These are phyloP conservation scores for Cyberlindnera maclurae DNA, from an alignment of 805 yeast genomes.

Conservation along the genomic window DNA sequence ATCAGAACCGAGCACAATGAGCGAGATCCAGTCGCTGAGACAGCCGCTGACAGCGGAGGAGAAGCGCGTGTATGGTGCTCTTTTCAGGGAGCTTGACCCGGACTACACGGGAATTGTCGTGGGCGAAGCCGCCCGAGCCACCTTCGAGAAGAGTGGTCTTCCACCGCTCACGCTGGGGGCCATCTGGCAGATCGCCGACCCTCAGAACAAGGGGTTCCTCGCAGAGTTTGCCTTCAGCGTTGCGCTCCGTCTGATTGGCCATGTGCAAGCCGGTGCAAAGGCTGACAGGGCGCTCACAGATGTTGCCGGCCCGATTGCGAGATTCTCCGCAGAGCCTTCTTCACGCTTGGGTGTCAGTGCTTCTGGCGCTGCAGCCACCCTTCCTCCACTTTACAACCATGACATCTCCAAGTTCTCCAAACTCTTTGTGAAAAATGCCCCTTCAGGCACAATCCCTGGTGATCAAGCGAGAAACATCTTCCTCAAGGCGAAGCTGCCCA, in stretches of 20 bases:
- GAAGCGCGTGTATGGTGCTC: constrained; percentile 59
- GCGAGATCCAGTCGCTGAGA: constrained; percentile 13
- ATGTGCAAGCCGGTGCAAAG: constrained; percentile 67
- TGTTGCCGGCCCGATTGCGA: constrained; percentile 57
- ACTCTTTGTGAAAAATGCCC: constrained; percentile 65
- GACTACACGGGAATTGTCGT: constrained; percentile 76
- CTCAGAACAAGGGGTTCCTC: constrained; percentile 77
- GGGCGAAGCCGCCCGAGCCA: constrained; percentile 77
- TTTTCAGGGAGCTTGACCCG: constrained; percentile 74
- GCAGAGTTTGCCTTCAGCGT: constrained; percentile 73
- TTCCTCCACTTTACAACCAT: constrained; percentile 47
- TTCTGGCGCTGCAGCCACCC: constrained; percentile 7
- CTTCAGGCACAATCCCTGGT: constrained; percentile 57
- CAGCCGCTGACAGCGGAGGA: constrained; percentile 62
- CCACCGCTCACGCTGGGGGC: constrained; percentile 76
- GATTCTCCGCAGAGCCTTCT: constrained; percentile 29
- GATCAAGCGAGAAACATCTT: constrained; percentile 80
- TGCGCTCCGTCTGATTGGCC: constrained; percentile 86
- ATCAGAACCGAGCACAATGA: constrained; percentile 5
- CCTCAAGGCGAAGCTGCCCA: constrained; percentile 81
- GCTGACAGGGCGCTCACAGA: constrained; percentile 50
- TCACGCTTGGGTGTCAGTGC: no score
- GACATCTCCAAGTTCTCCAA: constrained; percentile 62
- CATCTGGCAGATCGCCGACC: constrained; percentile 93
- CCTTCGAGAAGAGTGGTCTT: constrained; percentile 81